Evolutionary conservation across 495 filamentous ascomycete species (phyloP).

Genomic region (Niebla homalea): DNA sequence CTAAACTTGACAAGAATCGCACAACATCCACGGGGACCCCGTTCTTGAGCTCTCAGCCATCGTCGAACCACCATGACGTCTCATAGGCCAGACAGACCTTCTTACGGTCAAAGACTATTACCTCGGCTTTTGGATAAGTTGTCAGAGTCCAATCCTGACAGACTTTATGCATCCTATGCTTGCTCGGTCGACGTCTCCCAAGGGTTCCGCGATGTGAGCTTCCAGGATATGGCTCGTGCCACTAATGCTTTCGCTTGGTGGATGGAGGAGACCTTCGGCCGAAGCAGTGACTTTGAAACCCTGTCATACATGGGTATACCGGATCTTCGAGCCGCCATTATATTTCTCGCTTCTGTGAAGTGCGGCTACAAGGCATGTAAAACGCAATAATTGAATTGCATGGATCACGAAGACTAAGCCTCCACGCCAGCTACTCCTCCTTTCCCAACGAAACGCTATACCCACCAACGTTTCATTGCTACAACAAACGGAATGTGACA

Average conservation of each 20-base stretch:
- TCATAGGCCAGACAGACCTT: no score
- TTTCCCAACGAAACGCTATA: constrained; percentile 10
- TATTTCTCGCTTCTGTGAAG: constrained; percentile 23
- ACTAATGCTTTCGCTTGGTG: constrained; percentile 19
- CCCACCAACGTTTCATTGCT: constrained; percentile 12
- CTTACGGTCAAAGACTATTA: constrained; percentile 9
- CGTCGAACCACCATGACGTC: no score
- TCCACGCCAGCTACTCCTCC: constrained; percentile 13
- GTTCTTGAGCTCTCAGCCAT: no score
- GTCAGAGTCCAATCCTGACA: constrained; percentile 21
- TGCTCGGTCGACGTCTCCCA: constrained; percentile 8
- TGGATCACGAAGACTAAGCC: not conserved
- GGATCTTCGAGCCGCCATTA: constrained; percentile 20
- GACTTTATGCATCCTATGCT: constrained; percentile 17
- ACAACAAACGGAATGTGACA: constrained; percentile 14
- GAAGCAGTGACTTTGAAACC: constrained; percentile 16
- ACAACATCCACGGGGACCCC: no score
- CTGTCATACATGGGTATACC: constrained; percentile 19
- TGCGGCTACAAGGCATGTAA: constrained; percentile 26
- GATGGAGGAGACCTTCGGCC: constrained; percentile 23
- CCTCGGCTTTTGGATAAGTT: constrained; percentile 33
- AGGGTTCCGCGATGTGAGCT: constrained; percentile 20
- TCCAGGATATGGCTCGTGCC: constrained; percentile 16
- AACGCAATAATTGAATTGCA: constrained; percentile 4
- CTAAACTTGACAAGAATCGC: no score